phyloP scores from a whole-genome alignment of 2,329 filamentous ascomycete genomes.

The Didymella exigua region DNA sequence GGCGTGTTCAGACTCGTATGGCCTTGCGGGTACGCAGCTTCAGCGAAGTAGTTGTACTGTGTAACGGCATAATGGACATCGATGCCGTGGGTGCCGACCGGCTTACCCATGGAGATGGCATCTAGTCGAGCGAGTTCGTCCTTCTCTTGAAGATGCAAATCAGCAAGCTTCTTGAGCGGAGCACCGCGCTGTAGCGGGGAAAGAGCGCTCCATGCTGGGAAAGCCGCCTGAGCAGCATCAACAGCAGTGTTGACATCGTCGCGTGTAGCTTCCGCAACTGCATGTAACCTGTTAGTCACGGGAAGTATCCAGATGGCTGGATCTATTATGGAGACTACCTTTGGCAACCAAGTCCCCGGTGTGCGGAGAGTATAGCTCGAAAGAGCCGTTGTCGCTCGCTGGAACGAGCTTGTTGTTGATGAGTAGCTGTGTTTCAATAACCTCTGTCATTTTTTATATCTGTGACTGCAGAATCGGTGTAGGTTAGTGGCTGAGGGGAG shows the following conservation, averaged over 20 bases:
- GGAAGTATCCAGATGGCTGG: background rate
- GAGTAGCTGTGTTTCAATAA: conserved; percentile 28
- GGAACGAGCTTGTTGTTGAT: conserved; percentile 36
- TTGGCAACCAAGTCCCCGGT: conserved; percentile 36
- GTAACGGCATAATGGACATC: conserved; percentile 79
- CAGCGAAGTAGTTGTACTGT: conserved; percentile 79
- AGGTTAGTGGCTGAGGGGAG: background rate
- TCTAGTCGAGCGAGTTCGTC: conserved; percentile 80
- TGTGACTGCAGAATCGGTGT: background rate
- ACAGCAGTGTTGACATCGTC: conserved; percentile 35
- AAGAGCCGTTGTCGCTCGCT: conserved; percentile 35
- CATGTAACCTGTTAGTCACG: background rate
- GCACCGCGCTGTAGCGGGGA: conserved; percentile 46
- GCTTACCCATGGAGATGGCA: conserved; percentile 84
- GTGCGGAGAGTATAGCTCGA: conserved; percentile 36
- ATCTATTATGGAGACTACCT: conserved; percentile 17
- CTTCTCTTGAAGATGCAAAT: conserved; percentile 54
- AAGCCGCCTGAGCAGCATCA: conserved; percentile 32
- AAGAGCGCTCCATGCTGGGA: conserved; percentile 43
- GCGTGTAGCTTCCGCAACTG: conserved; percentile 31
- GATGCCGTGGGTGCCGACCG: conserved; percentile 71
- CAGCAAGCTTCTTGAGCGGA: conserved; percentile 54
- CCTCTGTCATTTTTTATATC: background rate
- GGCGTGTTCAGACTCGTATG: conserved; percentile 67
- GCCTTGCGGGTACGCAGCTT: conserved; percentile 78